Evolutionary conservation across 192 early-diverging fungal species (phyloP).

Genomic region (Gonapodya sp.): DNA sequence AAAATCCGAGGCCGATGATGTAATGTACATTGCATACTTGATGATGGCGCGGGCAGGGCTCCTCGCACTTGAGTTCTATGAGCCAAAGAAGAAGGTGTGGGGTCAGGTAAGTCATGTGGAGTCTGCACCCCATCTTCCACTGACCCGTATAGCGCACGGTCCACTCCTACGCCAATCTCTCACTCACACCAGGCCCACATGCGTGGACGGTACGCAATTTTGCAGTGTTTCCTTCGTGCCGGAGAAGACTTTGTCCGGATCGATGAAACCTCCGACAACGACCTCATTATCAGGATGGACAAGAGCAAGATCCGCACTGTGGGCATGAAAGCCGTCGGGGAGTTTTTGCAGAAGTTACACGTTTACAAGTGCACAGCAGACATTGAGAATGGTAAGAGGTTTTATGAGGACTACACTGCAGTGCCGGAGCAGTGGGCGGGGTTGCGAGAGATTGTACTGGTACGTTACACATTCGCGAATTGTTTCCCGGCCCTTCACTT

Average conservation of each 20-base stretch:
- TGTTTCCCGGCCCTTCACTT: no score
- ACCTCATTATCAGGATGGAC: conserved; percentile 37
- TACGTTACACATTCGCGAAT: no score
- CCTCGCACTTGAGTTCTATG: conserved; percentile 39
- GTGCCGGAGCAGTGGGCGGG: conserved; percentile 38
- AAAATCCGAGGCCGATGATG: conserved; percentile 32
- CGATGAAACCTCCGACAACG: conserved; percentile 9
- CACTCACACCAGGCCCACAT: conserved; percentile 38
- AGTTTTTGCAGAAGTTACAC: conserved; percentile 45
- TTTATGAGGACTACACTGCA: conserved; percentile 35
- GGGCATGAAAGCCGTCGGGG: conserved; percentile 37
- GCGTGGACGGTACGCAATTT: conserved; percentile 48
- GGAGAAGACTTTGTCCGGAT: conserved; percentile 28
- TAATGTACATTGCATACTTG: conserved; percentile 36
- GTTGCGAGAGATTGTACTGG: conserved; percentile 39
- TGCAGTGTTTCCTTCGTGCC: conserved; percentile 34
- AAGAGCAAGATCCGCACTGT: conserved; percentile 34
- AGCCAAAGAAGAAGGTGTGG: conserved; percentile 23
- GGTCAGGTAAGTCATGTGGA: not conserved
- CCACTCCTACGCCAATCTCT: no score
- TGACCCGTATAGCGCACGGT: no score
- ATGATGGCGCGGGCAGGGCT: conserved; percentile 52
- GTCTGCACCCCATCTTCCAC: no score
- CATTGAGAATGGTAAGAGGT: conserved; percentile 26
- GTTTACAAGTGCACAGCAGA: conserved; percentile 53